Base-by-base conservation (phyloP, 371 early-diverging fungal genomes). In the Circinella umbellata region DNA sequence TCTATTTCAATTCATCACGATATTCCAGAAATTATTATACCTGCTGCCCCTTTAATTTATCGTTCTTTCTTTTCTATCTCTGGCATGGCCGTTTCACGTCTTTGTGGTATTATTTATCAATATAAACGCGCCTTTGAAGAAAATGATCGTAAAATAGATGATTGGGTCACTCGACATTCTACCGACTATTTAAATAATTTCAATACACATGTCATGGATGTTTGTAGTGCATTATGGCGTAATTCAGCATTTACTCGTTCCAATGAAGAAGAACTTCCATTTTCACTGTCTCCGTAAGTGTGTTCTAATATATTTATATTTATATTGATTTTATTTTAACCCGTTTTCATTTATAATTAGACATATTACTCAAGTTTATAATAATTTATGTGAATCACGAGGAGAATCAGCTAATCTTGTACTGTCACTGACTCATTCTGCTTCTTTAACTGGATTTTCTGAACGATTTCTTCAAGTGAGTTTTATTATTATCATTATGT, bases 161-260 rank as follows among this genome's bases (percentile, higher is more conserved):
- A 75, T 17, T 73, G 80, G 73, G 70, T 74, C 11, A 75, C 80
- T 4, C 74, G 76, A 20, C 80, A 84, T 59, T 79, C 76, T 10
- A 70, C 77, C 46, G 80, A 81, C 4, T 84, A 87, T 63, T 76
- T 90, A 11, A 72, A 80, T 8, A 73, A 76, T 35, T 88, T 90
- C 68, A 90, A 90, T 76, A 78, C 83, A 4, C 86, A 80, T 65
- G 82, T 88, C 20, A 84, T 82, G 77, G 89, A 88, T 48, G 73
- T 88, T 4, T 90, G 88, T 66, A 86, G 83, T 62, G 74, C 84
- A 20, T 49, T 88, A 14, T 90, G 88, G 88, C 70, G 83, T 38
- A 84, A 82, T 27, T 70, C 79, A 0, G 81, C 82, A 0, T 76
- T 87, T 39, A 42, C 35, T 67, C 20, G 79, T 80, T 36, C 71